Percentiles rank a stretch among this genome's conserved stretches.
Evolutionary conservation across 257 asterid species (phyloP).

Genomic region (Linderniella brevidens): DNA sequence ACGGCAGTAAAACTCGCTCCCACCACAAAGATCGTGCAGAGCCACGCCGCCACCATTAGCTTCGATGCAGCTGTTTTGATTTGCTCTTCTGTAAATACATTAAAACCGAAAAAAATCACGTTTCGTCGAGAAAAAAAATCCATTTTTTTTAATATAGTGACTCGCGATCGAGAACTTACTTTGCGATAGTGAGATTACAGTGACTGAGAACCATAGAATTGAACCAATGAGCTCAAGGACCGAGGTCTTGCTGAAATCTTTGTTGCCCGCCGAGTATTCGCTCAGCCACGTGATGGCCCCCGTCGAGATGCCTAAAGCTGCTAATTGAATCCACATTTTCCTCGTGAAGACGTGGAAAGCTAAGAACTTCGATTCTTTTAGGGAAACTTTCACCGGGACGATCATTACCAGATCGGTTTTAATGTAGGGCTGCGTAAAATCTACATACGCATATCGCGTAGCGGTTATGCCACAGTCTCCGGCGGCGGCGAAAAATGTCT

Average conservation of each 20-base stretch:
- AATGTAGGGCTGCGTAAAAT: conserved; percentile 50
- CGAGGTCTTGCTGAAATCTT: conserved; percentile 20
- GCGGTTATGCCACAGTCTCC: conserved; percentile 51
- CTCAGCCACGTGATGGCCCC: conserved; percentile 35
- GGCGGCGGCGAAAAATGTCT: conserved; percentile 51
- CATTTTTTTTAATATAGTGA: no score
- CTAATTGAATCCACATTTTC: conserved; percentile 38
- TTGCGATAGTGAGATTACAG: conserved; percentile 30
- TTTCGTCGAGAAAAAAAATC: no score
- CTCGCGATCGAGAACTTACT: conserved; percentile 18
- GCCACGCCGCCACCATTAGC: conserved; percentile 38
- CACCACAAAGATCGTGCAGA: conserved; percentile 24
- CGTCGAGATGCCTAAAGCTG: conserved; percentile 19
- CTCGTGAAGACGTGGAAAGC: conserved; percentile 30
- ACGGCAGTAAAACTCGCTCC: conserved; percentile 44
- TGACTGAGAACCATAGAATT: conserved; percentile 54
- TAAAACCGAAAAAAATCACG: no score
- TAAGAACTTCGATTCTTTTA: conserved; percentile 17
- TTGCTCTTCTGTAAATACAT: conserved; percentile 25
- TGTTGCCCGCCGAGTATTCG: conserved; percentile 28
- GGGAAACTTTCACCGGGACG: conserved; percentile 23
- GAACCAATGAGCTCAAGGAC: conserved; percentile 19
- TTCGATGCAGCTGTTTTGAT: conserved; percentile 27
- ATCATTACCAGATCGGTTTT: conserved; percentile 55
- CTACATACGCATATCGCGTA: conserved; percentile 26